Evolutionary conservation across 306 rosid genomes (phyloP), one percentile per base, ranked within the genome.

Genomic region (Vigna angularis): DNA sequence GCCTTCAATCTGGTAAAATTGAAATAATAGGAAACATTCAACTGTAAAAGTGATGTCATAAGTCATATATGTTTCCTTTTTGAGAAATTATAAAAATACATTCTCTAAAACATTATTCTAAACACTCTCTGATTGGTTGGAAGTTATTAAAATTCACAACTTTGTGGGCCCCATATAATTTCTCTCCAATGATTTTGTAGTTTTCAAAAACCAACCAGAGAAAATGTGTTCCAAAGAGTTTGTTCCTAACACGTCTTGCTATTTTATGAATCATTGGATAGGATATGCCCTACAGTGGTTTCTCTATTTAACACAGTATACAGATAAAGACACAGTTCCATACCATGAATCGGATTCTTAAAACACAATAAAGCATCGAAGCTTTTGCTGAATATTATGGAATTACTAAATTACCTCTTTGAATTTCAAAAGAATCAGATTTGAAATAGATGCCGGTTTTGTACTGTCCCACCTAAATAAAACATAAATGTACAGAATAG

Each of bases 401-500:
- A 76, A 56, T 59, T 6, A 24, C 45, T 28, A 17, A 71, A 63
- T 80, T 87, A 94, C 98, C 97, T 94, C 98, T 53, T 82, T 84
- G 78, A 94, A 94, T 86, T 92, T 94, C 81, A 94, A 67, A 24
- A 94, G 93, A 82, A 94, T 87, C 59, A 94, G 80, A 83, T 92
- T 94, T 72, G 93, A 85, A 73, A 90, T 81, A 52, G 90, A 80
- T 26, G 98, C 97, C 0, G 97, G 94, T 80, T 94, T 90, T 69
- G 86, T 78, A 55, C 20, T 2, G 79, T 94, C 94, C 98, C 98
- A 94, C 93, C 98, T 94, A 53, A 74, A 78, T 70, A 38, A 58
- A 56, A 73, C 68, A 45, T 36, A 40, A 73, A 73, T 6, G 55
- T 22, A 28, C 14, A 55, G 9, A 73, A 40, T 32, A 75, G 53